A percentile compares a stretch with the other conserved stretches of the same genome.
Evolutionary conservation across 371 early-diverging fungal genomes (phyloP).

Genomic region (Rhizopus sp.): DNA sequence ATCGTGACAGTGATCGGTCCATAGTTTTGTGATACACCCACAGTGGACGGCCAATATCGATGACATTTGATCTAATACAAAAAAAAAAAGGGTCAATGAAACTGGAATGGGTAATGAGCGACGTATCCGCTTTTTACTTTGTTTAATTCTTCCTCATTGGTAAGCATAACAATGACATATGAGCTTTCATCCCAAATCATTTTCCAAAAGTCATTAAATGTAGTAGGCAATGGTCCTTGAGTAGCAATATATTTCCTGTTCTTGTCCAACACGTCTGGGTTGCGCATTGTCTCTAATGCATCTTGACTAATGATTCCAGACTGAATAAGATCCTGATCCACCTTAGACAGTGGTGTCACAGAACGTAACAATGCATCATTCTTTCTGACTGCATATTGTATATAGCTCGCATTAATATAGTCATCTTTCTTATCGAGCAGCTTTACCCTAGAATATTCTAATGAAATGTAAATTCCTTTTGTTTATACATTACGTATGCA

Average conservation of each 20-base stretch:
- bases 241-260: constrained; percentile 69
- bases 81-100: constrained; percentile 4
- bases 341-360: constrained; percentile 1
- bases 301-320: constrained; percentile 20
- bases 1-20: constrained; percentile 31
- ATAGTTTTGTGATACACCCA: constrained; percentile 26
- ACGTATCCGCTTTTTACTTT: constrained; percentile 40
- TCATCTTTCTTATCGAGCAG: constrained; percentile 48
- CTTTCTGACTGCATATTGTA: constrained; percentile 24
- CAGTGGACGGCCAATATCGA: constrained; percentile 67
- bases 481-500: no score
- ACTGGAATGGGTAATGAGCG: background rate
- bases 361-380: constrained; percentile 10
- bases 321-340: constrained; percentile 12
- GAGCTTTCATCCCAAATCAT: constrained; percentile 81
- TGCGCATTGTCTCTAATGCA: constrained; percentile 16
- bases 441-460: constrained; percentile 59
- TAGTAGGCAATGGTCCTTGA: constrained; percentile 83
- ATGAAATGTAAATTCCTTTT: background rate
- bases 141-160: constrained; percentile 75
- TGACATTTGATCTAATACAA: constrained; percentile 54
- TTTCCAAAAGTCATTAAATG: constrained; percentile 84
- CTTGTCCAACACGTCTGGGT: constrained; percentile 2
- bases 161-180: constrained; percentile 81
- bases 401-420: constrained; percentile 83